Evolutionary conservation across 2,329 filamentous ascomycete genomes (phyloP).

Genomic region (Botrytis hyacinthi): DNA sequence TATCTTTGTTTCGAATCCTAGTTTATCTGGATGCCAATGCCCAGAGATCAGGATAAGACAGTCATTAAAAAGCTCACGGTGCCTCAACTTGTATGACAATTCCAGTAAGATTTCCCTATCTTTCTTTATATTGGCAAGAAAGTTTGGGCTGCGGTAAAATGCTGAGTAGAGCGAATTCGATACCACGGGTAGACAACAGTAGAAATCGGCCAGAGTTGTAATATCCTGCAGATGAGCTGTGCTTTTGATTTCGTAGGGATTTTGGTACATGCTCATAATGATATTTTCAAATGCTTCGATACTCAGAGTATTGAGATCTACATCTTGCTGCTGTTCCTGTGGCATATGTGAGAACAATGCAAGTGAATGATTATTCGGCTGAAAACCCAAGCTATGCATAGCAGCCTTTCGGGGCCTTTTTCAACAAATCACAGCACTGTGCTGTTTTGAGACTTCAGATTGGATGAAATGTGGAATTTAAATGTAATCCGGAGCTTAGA

Average conservation of each 20-base stretch:
- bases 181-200: background rate
- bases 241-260: background rate
- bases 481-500: too few species aligned
- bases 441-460: too few species aligned
- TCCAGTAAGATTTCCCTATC: background rate
- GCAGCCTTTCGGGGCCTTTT: too few species aligned
- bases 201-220: background rate
- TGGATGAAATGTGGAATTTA: too few species aligned
- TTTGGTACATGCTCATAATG: background rate
- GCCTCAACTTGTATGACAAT: background rate
- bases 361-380: too few species aligned
- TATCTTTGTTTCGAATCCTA: background rate
- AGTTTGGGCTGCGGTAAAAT: background rate
- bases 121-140: background rate
- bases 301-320: accelerated
- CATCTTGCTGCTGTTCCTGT: background rate
- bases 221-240: background rate
- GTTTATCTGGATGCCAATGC: background rate
- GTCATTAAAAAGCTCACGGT: background rate
- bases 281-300: background rate
- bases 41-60: background rate
- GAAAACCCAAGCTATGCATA: too few species aligned
- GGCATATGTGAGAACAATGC: too few species aligned
- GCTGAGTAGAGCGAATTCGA: background rate
- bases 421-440: too few species aligned